Evolutionary conservation across 2,329 filamentous ascomycete genomes (phyloP), one percentile per base, ranked within the genome.

Genomic region (Colletotrichum eleusines): DNA sequence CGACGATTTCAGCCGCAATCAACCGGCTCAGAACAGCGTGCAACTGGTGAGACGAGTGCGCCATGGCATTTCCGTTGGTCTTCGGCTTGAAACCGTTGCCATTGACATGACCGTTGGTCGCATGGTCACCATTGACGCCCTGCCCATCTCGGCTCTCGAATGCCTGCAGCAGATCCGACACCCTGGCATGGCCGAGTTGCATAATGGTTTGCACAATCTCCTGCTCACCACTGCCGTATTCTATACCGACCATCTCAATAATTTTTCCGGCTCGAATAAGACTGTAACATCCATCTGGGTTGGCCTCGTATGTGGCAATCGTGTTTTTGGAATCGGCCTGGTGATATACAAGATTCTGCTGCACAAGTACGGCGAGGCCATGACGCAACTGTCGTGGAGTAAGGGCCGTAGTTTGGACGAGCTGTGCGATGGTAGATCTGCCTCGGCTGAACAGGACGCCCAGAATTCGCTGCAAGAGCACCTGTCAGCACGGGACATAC

Each of bases 271-370:
- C 89, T 69, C 96, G 92, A 46, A 95, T 85, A 53, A 98, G 86
- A 75, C 91, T 91, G 81, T 98, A 98, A 73, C 94, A 93, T 72
- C 91, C 89, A 74, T 90, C 85, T 78, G 91, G 85, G 76, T 98
- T 94, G 69, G 94, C 92, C 79, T 97, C 93, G 82, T 98, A 99
- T 78, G 89, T 90, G 31, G 92, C 92, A 60, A 86, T 80, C 55
- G 87, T 87, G 53, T 89, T 87, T 66, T 91, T 88, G 66, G 85
- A 78, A 71, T 90, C 87, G 74, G 90, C 89, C 74, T 90, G 87
- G 80, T 95, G 92, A 79, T 90, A 94, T 73, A 97, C 85, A 59
- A 98, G 88, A 77, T 95, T 94, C 78, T 97, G 93, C 79, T 98
- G 95, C 51, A 97, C 88, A 73, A 98, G 90, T 40, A 96, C 91